Base-by-base conservation (phyloP, 192 early-diverging fungal species). In the Rhizophagus prolifer region DNA sequence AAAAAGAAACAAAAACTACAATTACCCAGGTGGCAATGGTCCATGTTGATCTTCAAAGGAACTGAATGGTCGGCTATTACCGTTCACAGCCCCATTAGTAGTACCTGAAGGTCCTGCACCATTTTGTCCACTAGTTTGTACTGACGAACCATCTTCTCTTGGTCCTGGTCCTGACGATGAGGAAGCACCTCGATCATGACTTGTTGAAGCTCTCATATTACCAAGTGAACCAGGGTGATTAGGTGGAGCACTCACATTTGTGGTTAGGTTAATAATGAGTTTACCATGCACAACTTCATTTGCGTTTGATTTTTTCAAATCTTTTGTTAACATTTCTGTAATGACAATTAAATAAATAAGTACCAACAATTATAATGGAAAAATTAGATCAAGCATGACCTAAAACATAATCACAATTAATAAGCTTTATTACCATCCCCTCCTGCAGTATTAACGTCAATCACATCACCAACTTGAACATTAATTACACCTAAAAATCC, bases 401-500 rank as follows among this genome's bases (percentile, higher is more conserved):
- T 47, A 50, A 1, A 21, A 67, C 7, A 76, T 28, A 30, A 38
- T 38, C 36, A 38, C 36, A 38, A 38, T 38, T 38, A 38, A 50
- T 44, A 34, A 26, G 25, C 61, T 54, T 14, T 30, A 81, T 30
- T 79, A 87, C 84, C 80, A 78, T 94, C 94, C 36, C 95, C 94
- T 41, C 95, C 93, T 34, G 93, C 92, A 58, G 84, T 74, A 65
- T 88, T 85, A 25, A 96, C 80, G 81, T 96, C 89, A 77, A 98
- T 91, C 54, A 96, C 86, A 82, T 92, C 89, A 63, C 91, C 88
- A 77, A 97, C 87, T 66, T 91, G 90, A 28, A 96, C 86, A 78
- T 96, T 96, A 77, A 95, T 88, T 63, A 96, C 94, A 50, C 96
- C 95, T 38, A 97, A 85, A 78, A 98, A 98, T 60, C 93, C 93